These are phyloP conservation scores for Styphnolobium japonicum DNA, from an alignment of 306 rosid species.

Conservation along the genomic window DNA sequence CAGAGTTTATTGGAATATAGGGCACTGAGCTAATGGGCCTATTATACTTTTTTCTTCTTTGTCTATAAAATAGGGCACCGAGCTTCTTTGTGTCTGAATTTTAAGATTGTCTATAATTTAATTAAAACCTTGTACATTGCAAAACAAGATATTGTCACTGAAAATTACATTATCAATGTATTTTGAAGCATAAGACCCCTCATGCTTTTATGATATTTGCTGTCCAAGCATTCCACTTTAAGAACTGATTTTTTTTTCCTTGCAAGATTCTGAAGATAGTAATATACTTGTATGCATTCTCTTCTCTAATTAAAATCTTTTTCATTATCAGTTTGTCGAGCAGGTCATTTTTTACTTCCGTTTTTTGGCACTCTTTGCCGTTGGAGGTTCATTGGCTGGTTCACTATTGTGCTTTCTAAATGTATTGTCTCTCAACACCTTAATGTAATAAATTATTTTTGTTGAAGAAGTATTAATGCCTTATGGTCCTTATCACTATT, in stretches of 20 bases:
- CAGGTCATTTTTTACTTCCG: conserved; percentile 94
- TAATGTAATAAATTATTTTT: not conserved
- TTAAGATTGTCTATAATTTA: too few species aligned
- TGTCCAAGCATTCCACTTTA: not conserved
- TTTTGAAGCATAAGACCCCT: not conserved
- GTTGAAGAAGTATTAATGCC: not conserved
- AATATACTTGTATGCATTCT: conserved; percentile 3
- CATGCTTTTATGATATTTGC: not conserved
- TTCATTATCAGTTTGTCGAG: conserved; percentile 24
- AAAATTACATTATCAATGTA: not conserved
- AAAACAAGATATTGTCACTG: not conserved
- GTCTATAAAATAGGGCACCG: too few species aligned
- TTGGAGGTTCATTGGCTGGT: conserved; percentile 96
- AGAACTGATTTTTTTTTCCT: too few species aligned
- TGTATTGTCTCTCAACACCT: conserved; percentile 46
- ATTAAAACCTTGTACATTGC: too few species aligned
- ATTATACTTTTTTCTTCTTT: too few species aligned
- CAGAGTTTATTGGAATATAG: not conserved
- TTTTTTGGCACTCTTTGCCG: conserved; percentile 89
- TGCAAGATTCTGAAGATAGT: not conserved
- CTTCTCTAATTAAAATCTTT: not conserved
- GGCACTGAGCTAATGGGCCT: too few species aligned
- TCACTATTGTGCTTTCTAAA: conserved; percentile 93
- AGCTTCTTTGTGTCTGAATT: too few species aligned
- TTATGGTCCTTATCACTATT: not conserved